Conservation (phyloP, 768 basidiomycete genomes). For the Russula olivacea region DNA sequence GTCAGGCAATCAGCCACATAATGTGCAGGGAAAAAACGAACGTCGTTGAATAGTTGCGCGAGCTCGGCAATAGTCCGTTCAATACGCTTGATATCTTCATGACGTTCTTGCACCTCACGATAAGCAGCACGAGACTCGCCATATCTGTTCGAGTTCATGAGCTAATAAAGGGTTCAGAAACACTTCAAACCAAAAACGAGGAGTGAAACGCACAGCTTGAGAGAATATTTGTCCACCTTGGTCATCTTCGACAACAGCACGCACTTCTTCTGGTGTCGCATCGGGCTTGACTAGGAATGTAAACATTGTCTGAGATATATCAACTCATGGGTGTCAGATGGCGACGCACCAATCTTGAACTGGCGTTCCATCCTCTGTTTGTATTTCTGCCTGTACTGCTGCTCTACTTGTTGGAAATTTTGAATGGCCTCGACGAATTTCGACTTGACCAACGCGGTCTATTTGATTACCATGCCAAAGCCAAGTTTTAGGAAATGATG, state of each 20-base stretch:
- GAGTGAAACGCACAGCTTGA: constrained; percentile 46
- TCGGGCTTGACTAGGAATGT: constrained; percentile 67
- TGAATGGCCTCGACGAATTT: constrained; percentile 75
- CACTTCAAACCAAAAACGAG: neutral
- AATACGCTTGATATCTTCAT: constrained; percentile 93
- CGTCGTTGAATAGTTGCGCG: constrained; percentile 94
- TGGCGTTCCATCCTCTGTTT: constrained; percentile 68
- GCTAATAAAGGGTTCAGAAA: constrained; percentile 37
- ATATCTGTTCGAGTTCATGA: constrained; percentile 87
- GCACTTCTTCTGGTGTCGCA: constrained; percentile 75
- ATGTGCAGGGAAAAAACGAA: constrained; percentile 34
- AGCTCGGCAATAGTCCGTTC: constrained; percentile 90
- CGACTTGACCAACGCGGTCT: constrained; percentile 55
- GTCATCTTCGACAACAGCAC: constrained; percentile 59
- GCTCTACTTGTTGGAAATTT: constrained; percentile 71
- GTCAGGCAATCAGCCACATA: constrained; percentile 1
- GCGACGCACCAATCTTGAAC: constrained; percentile 59
- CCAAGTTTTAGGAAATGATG: neutral
- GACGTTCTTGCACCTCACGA: constrained; percentile 94
- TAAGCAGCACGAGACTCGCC: constrained; percentile 87
- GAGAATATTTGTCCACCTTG: constrained; percentile 70
- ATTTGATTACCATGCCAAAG: neutral
- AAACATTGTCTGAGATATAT: neutral
- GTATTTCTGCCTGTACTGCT: constrained; percentile 57
- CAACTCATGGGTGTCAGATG: neutral